These are phyloP conservation scores for Castanospermum australe DNA, from an alignment of 306 rosid species.

Conservation along the genomic window DNA sequence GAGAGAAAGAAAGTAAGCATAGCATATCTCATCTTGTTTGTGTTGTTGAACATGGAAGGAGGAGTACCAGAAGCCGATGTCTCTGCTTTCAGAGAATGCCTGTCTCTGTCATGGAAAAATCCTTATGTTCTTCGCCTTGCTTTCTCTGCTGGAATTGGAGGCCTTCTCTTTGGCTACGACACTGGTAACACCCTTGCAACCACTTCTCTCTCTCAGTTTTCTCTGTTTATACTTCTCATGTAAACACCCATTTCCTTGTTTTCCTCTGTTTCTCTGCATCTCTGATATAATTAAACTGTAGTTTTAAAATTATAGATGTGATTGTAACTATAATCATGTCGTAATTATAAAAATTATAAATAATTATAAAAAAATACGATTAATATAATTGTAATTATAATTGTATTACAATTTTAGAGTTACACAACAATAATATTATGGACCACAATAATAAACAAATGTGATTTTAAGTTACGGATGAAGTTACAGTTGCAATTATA, in stretches of 20 bases:
- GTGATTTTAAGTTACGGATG: too few species aligned
- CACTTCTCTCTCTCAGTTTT: not conserved
- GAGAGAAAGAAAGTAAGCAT: not conserved
- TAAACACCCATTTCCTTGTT: not conserved
- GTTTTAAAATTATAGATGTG: too few species aligned
- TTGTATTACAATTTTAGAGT: too few species aligned
- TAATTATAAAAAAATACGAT: too few species aligned
- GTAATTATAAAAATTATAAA: too few species aligned
- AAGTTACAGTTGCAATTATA: too few species aligned
- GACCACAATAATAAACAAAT: too few species aligned
- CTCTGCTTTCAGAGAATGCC: conserved; percentile 50
- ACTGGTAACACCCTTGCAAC: conserved; percentile 30
- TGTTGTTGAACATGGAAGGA: conserved; percentile 37
- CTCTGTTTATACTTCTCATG: not conserved
- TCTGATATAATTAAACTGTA: too few species aligned
- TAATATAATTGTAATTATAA: too few species aligned
- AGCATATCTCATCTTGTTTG: not conserved
- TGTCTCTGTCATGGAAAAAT: conserved; percentile 43
- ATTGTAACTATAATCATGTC: too few species aligned
- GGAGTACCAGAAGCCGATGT: conserved; percentile 44
- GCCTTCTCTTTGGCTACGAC: conserved; percentile 53
- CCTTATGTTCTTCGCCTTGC: conserved; percentile 52
- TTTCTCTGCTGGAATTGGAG: conserved; percentile 56
- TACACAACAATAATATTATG: too few species aligned
- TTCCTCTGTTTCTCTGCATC: not conserved